phyloP scores from a whole-genome alignment of 495 filamentous ascomycete species.

The Penicillium desertorum region DNA sequence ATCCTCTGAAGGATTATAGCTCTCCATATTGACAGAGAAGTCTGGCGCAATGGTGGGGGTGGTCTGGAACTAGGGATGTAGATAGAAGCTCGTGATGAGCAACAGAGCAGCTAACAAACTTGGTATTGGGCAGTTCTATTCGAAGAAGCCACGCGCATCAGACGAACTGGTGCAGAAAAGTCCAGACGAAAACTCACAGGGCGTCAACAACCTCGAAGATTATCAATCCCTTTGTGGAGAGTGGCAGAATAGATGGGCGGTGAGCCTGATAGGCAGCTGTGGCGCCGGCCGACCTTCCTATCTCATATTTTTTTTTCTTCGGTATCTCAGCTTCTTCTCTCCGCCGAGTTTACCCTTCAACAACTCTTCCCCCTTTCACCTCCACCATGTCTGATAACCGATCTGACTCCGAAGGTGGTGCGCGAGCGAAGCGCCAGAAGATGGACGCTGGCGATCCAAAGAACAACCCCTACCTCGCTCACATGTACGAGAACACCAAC shows the following conservation, averaged over 20 bases:
- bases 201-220: conserved; percentile 16
- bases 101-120: not conserved
- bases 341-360: conserved; percentile 11
- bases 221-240: conserved; percentile 32
- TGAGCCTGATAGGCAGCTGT: conserved; percentile 34
- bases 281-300: conserved; percentile 39
- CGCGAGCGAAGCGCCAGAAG: conserved; percentile 51
- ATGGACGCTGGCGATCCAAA: conserved; percentile 54
- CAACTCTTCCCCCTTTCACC: conserved; percentile 23
- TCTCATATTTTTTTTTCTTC: conserved; percentile 34
- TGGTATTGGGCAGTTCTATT: not conserved
- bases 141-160: not conserved
- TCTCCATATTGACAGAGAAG: conserved; percentile 40
- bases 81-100: conserved; percentile 4
- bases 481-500: conserved; percentile 68
- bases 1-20: conserved; percentile 50
- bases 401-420: conserved; percentile 42
- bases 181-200: not conserved
- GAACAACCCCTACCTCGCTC: conserved; percentile 85
- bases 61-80: conserved; percentile 14
- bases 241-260: conserved; percentile 38
- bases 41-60: conserved; percentile 15
- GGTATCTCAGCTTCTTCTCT: conserved; percentile 14
- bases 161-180: not conserved
- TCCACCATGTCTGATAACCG: conserved; percentile 45